phyloP scores from a whole-genome alignment of 208 protist species.

The Trypanosoma rangeli region DNA sequence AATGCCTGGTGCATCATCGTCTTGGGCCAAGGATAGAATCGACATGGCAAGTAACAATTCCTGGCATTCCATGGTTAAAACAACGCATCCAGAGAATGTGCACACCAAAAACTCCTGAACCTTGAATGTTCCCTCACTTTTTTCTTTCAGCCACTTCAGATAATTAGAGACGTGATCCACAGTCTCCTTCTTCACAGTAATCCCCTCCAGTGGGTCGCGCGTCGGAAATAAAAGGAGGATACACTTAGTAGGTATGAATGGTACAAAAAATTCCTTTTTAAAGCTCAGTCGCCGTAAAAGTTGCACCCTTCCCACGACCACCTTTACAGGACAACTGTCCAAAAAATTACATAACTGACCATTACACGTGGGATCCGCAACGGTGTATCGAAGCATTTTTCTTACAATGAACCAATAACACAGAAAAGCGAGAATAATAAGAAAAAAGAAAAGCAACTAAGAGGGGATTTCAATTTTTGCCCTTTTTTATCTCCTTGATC shows the following conservation, averaged over 20 bases:
- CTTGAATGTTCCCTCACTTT: conserved; percentile 21
- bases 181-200: conserved; percentile 31
- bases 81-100: conserved; percentile 41
- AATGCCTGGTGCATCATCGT: conserved; percentile 20
- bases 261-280: conserved; percentile 75
- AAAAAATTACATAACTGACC: conserved; percentile 18
- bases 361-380: conserved; percentile 8
- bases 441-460: conserved; percentile 1
- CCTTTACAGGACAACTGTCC: neutral
- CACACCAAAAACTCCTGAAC: conserved; percentile 61
- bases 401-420: neutral
- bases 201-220: conserved; percentile 35
- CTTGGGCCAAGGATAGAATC: conserved; percentile 42
- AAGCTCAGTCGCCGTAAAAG: conserved; percentile 59
- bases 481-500: neutral
- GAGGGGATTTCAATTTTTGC: conserved; percentile 3
- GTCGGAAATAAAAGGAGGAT: conserved; percentile 73
- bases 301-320: conserved; percentile 43
- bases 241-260: conserved; percentile 67
- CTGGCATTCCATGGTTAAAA: conserved; percentile 46
- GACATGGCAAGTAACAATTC: conserved; percentile 50
- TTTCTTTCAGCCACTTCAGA: conserved; percentile 19
- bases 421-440: neutral
- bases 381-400: conserved; percentile 23
- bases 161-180: conserved; percentile 12